Evolutionary conservation across 768 basidiomycete genomes (phyloP), one percentile per base, ranked within the genome.

Genomic region (Boletus patriciae): DNA sequence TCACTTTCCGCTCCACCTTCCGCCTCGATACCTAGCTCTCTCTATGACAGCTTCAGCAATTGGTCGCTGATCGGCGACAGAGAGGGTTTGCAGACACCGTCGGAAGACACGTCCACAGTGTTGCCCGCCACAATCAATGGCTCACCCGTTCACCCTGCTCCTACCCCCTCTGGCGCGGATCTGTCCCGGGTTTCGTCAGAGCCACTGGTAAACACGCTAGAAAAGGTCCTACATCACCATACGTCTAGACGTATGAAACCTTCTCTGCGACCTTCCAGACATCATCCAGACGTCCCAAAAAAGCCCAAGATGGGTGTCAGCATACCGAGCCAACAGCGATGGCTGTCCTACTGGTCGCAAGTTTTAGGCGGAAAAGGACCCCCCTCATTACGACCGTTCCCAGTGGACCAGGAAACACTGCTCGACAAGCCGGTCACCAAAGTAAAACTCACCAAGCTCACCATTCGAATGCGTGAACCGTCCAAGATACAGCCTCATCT

Each of bases 261-360:
- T 33, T 40, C 58, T n/a, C n/a, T n/a, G n/a, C n/a, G n/a, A n/a
- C n/a, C n/a, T n/a, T n/a, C n/a, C 21, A 41, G 50, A 38, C 21
- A 44, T 21, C 52, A 31, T 13, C 34, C 50, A 12, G 37, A 46
- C 72, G 70, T 21, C 54, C 67, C 8, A 59, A 41, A 68, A 70
- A 62, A 76, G 73, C 56, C 52, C 59, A 58, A 78, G 75, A 66
- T 84, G 80, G 87, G 87, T 12, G 86, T 92, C 42, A 88, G 85
- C 59, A 93, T 93, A 61, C 87, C 91, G 0, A 88, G 86, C 55
- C 92, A 93, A 69, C 80, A 84, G 3, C 83, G 92, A 19, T 92
- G 85, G 78, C 73, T 94, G 6, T 79, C 83, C 61, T 94, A 93
- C 66, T 94, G 88, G 88, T 82, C 85, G 0, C 76, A 84, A 12